phyloP scores from a whole-genome alignment of 2,329 filamentous ascomycete genomes.

The Fusarium avenaceum region DNA sequence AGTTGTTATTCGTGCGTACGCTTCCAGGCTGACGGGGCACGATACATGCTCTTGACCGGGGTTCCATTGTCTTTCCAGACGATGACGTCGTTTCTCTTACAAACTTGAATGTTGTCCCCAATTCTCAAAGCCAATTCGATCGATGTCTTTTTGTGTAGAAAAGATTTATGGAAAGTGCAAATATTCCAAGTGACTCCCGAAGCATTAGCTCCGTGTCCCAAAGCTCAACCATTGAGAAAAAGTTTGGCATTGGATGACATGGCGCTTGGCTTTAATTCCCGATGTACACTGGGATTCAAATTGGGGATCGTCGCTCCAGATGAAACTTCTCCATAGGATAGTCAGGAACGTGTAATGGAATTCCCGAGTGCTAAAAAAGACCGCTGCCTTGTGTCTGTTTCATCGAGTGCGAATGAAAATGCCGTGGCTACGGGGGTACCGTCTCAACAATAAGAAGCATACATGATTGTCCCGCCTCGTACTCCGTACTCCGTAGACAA shows the following conservation, averaged over 20 bases:
- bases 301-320: conserved; percentile 46
- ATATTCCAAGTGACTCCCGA: conserved; percentile 7
- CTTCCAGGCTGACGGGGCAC: conserved; percentile 2
- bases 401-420: conserved; percentile 5
- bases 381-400: conserved; percentile 1
- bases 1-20: background rate
- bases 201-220: conserved; percentile 29
- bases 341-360: conserved; percentile 46
- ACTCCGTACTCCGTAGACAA: background rate
- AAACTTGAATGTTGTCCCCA: conserved; percentile 16
- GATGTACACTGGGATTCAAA: conserved; percentile 36
- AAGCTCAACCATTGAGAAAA: conserved; percentile 11
- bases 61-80: conserved; percentile 2
- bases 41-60: conserved; percentile 3
- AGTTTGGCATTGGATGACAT: conserved; percentile 30
- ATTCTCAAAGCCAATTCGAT: conserved; percentile 8
- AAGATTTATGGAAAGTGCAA: background rate
- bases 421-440: background rate
- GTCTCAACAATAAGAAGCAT: background rate
- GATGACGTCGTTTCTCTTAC: conserved; percentile 43
- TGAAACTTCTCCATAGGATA: conserved; percentile 40
- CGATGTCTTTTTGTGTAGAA: background rate
- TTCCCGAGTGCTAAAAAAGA: conserved; percentile 33
- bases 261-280: conserved; percentile 41
- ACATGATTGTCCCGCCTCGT: background rate